Evolutionary conservation across 441 rosid species (phyloP).

Genomic region (Croton laevigatus): DNA sequence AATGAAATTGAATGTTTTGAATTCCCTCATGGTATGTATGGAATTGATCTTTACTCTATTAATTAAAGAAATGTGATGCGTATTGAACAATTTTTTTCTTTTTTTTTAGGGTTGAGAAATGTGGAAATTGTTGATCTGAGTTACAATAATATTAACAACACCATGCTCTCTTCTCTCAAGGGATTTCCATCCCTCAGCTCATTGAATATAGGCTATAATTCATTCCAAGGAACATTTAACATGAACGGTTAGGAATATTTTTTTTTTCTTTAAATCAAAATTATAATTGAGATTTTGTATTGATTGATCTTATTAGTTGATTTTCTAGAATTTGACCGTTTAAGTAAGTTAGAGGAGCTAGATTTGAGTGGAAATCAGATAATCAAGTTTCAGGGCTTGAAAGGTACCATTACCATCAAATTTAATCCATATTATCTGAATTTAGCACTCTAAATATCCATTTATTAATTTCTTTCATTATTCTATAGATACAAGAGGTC

Average conservation of each 20-base stretch:
- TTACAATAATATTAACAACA: background rate
- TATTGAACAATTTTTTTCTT: no score
- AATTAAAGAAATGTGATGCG: no score
- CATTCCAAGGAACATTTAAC: slow-evolving; percentile 7
- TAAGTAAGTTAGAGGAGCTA: slow-evolving; percentile 12
- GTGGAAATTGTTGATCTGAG: background rate
- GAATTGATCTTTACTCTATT: no score
- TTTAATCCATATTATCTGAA: background rate
- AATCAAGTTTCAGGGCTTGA: background rate
- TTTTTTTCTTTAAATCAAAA: background rate
- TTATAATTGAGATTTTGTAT: background rate
- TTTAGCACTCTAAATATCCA: no score
- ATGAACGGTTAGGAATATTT: slow-evolving; percentile 13
- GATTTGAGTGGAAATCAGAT: background rate
- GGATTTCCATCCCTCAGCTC: background rate
- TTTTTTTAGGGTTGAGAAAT: no score
- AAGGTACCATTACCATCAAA: slow-evolving; percentile 9
- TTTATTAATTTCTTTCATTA: background rate
- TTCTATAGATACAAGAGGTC: slow-evolving; percentile 1
- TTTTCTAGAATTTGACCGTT: slow-evolving; percentile 6
- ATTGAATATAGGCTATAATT: background rate
- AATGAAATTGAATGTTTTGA: no score
- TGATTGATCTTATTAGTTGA: no score
- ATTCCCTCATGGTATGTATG: no score
- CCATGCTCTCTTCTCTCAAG: accelerated